A percentile compares a stretch with the other conserved stretches of the same genome.
phyloP scores from a whole-genome alignment of 1,284 basidiomycete species.

The Papiliotrema flavescens region DNA sequence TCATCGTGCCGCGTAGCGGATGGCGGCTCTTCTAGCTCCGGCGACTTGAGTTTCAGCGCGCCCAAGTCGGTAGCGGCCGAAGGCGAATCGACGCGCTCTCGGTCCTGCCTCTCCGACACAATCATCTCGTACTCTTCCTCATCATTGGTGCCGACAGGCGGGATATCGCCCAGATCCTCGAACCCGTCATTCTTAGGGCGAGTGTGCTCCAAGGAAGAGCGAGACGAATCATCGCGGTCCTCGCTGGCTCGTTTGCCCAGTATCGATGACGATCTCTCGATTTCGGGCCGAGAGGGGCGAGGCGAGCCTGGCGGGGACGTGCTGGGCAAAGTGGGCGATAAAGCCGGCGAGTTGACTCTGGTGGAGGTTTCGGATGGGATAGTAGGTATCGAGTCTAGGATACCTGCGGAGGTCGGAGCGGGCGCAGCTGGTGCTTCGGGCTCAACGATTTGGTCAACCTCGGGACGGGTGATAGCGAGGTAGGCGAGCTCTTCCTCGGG shows the following conservation, averaged over 20 bases:
- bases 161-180: conserved; percentile 1
- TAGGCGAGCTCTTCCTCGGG: conserved; percentile 47
- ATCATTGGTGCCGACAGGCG: neutral
- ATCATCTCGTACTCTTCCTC: neutral
- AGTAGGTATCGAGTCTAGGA: conserved; percentile 20
- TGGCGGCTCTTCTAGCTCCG: conserved; percentile 1
- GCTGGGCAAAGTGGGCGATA: conserved; percentile 7
- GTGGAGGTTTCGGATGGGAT: conserved; percentile 30
- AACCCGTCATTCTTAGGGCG: conserved; percentile 16
- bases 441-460: conserved; percentile 28
- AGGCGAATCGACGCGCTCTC: conserved; percentile 1
- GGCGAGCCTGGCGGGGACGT: conserved; percentile 5
- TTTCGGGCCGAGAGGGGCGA: neutral
- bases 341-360: conserved; percentile 21
- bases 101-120: neutral
- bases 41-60: conserved; percentile 21
- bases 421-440: conserved; percentile 5
- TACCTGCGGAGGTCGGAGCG: neutral
- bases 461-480: conserved; percentile 44
- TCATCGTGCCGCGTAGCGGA: neutral
- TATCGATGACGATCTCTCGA: conserved; percentile 12
- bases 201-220: conserved; percentile 21
- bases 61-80: conserved; percentile 17
- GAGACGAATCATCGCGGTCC: conserved; percentile 36
- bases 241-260: conserved; percentile 42